Evolutionary conservation across 805 yeast species (phyloP).

Genomic region (Starmerella davenportii): DNA sequence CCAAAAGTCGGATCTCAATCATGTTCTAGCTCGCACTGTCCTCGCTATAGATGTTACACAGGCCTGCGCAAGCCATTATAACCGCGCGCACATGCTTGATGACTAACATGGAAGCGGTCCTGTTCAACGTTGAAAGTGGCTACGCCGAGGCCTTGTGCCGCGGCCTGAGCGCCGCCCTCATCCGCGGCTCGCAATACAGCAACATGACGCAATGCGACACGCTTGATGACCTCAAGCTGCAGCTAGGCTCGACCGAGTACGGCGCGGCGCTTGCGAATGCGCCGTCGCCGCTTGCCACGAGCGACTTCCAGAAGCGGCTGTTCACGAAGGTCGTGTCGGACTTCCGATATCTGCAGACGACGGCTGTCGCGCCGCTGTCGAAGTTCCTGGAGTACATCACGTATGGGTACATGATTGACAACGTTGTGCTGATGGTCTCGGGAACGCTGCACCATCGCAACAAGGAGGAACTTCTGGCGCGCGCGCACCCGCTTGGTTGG

Average conservation of each 20-base stretch:
- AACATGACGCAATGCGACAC: constrained; percentile 92
- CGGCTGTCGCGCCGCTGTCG: constrained; percentile 62
- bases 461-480: constrained; percentile 63
- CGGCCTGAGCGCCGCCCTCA: constrained; percentile 74
- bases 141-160: constrained; percentile 87
- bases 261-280: constrained; percentile 76
- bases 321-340: constrained; percentile 59
- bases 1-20: no score
- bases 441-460: constrained; percentile 95
- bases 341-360: constrained; percentile 68
- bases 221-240: constrained; percentile 82
- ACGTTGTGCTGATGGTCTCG: constrained; percentile 85
- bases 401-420: constrained; percentile 96
- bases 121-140: constrained; percentile 77
- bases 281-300: constrained; percentile 67
- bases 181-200: constrained; percentile 63
- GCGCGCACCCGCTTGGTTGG: constrained; percentile 97
- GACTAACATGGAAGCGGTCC: constrained; percentile 68
- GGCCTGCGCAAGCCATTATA: no score
- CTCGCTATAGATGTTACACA: no score
- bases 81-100: no score
- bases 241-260: constrained; percentile 88
- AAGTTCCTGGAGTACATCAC: constrained; percentile 82
- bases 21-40: no score
- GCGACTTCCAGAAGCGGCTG: constrained; percentile 67